Percentiles rank a stretch among this genome's conserved stretches.
These are phyloP conservation scores for Tulasnella sp. DNA, from an alignment of 768 basidiomycete species.

Conservation along the genomic window DNA sequence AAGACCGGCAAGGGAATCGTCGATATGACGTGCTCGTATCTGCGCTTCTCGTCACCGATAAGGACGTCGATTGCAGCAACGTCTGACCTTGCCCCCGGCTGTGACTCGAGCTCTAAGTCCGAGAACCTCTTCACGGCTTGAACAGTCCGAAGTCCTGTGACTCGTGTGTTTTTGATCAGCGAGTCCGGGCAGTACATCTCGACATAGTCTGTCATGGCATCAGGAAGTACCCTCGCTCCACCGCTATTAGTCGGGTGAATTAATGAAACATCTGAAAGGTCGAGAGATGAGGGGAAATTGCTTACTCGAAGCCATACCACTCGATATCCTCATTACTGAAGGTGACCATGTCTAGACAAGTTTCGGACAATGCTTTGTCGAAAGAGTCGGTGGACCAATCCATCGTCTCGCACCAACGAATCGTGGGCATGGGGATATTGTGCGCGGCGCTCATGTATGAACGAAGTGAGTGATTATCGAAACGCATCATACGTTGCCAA, in stretches of 20 bases:
- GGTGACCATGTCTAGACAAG: background rate
- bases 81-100: no score
- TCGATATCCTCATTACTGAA: background rate
- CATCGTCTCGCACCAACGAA: constrained; percentile 2
- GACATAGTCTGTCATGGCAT: background rate
- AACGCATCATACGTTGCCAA: background rate
- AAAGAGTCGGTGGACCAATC: background rate
- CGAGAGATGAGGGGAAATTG: no score
- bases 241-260: no score
- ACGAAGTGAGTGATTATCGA: background rate
- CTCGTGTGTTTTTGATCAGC: background rate
- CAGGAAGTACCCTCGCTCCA: background rate
- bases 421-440: background rate
- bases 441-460: background rate
- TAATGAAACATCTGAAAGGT: no score
- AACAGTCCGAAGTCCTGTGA: background rate
- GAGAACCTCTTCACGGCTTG: background rate
- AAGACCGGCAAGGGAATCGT: constrained; percentile 26
- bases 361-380: background rate
- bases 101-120: no score
- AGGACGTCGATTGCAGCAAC: background rate
- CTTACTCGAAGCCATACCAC: background rate
- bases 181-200: background rate
- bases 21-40: constrained; percentile 22
- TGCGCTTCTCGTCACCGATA: no score